These are phyloP conservation scores for Fomitopsis pulvina DNA, from an alignment of 768 basidiomycete genomes.

Conservation along the genomic window DNA sequence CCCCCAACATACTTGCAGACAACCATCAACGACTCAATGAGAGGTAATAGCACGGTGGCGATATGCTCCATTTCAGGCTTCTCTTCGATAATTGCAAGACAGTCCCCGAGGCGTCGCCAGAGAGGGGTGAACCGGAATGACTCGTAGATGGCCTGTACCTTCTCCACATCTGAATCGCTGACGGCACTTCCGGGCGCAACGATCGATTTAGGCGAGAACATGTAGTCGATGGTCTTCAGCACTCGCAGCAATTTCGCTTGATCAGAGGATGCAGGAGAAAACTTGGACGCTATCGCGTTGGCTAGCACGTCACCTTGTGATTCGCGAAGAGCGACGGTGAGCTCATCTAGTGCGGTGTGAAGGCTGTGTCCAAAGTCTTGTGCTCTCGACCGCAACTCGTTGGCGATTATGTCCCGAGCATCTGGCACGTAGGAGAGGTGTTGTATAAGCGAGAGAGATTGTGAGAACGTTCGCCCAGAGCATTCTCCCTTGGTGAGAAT, in stretches of 20 bases:
- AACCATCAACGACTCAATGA: slow-evolving; percentile 97
- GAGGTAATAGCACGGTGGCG: slow-evolving; percentile 85
- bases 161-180: slow-evolving; percentile 58
- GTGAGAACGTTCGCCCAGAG: slow-evolving; percentile 92
- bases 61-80: slow-evolving; percentile 79
- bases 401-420: slow-evolving; percentile 81
- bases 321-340: slow-evolving; percentile 55
- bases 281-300: slow-evolving; percentile 74
- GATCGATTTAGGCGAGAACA: slow-evolving; percentile 65
- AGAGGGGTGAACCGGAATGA: slow-evolving; percentile 85
- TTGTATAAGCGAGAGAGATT: slow-evolving; percentile 87
- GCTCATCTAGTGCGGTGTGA: slow-evolving; percentile 69
- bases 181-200: slow-evolving; percentile 29
- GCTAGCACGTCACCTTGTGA: slow-evolving; percentile 50
- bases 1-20: slow-evolving; percentile 92
- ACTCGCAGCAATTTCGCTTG: slow-evolving; percentile 97
- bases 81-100: slow-evolving; percentile 76
- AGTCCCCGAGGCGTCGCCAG: slow-evolving; percentile 88
- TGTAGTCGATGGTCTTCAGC: slow-evolving; percentile 96
- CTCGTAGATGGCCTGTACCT: slow-evolving; percentile 84
- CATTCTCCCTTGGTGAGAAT: slow-evolving; percentile 97
- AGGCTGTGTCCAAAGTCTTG: slow-evolving; percentile 82
- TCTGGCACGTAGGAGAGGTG: slow-evolving; percentile 86
- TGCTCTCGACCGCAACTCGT: slow-evolving; percentile 80
- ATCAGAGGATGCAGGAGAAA: slow-evolving; percentile 88